Evolutionary conservation across 495 filamentous ascomycete genomes (phyloP), one percentile per base, ranked within the genome.

Genomic region (Schizothecium vesticola): DNA sequence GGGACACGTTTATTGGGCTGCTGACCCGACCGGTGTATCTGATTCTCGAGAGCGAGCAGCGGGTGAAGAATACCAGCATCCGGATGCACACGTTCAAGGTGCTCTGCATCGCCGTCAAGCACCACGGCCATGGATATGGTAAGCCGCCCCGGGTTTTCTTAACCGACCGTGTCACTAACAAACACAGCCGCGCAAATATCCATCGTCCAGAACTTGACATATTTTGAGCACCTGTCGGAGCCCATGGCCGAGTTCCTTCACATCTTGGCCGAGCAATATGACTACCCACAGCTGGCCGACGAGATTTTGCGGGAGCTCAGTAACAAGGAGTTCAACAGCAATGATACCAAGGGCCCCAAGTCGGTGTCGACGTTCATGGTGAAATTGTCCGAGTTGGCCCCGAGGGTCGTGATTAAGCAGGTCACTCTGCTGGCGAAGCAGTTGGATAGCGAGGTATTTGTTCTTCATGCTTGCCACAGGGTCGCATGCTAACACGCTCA

Each of bases 171-270:
- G 26, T 59, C 8, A 33, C 79, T 80, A 63, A 83, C 75, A 16
- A 9, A 31, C n/a, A 22, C 68, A 97, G 94, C 92, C 60, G 96
- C 95, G 23, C 95, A 98, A 86, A 98, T 96, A 7, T 96, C 93
- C 10, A 97, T 98, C 75, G 91, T 97, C 59, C 95, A 98, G 75
- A 98, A 93, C 73, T 80, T 99, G 66, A 95, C 96, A 0, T 99
- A 99, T 78, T 99, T 97, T 67, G 95, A 99, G 78, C 95, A 99
- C 77, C 80, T 99, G 19, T 93, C 95, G 0, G 95, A 99, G 76
- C 96, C 96, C 0, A 99, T 99, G 95, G 96, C 95, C 23, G 95
- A 99, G 78, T 97, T 98, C 72, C 82, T 98, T 0, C 94, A 98
- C 70, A 99, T 99, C 72, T 84, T 99, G 25, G 86, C 92, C 0